Percentiles rank a stretch among this genome's conserved stretches.
phyloP scores from a whole-genome alignment of 768 basidiomycete genomes.

The Trametes cubensis region DNA sequence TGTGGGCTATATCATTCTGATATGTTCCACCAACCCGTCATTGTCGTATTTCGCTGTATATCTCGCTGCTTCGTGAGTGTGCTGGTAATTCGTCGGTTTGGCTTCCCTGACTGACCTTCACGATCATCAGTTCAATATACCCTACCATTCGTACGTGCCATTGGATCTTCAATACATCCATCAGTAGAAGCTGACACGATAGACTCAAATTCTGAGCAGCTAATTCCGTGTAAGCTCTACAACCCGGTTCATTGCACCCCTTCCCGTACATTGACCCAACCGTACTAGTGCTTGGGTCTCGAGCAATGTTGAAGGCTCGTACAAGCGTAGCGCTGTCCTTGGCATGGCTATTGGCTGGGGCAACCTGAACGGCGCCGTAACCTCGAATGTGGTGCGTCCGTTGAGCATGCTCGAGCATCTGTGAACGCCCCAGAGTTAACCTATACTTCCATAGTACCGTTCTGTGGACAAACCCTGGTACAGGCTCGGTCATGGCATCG shows the following conservation, averaged over 20 bases:
- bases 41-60: constrained; percentile 76
- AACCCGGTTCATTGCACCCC: constrained; percentile 13
- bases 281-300: constrained; percentile 76
- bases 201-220: constrained; percentile 23
- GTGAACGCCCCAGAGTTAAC: not conserved
- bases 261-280: too few species aligned
- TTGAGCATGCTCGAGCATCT: not conserved
- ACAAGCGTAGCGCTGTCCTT: constrained; percentile 70
- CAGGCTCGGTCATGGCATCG: constrained; percentile 66
- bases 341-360: constrained; percentile 73
- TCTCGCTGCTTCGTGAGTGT: constrained; percentile 66
- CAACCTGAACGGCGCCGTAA: constrained; percentile 70
- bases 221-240: constrained; percentile 48
- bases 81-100: not conserved
- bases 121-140: constrained; percentile 44
- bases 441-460: constrained; percentile 55
- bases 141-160: constrained; percentile 46
- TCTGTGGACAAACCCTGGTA: constrained; percentile 68
- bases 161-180: too few species aligned
- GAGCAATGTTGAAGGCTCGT: constrained; percentile 72
- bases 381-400: constrained; percentile 62
- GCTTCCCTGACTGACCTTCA: not conserved
- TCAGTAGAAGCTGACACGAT: not conserved
- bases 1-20: constrained; percentile 68
- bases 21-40: constrained; percentile 58